These are phyloP conservation scores for Clitoria ternatea DNA, from an alignment of 306 rosid species.

Conservation along the genomic window DNA sequence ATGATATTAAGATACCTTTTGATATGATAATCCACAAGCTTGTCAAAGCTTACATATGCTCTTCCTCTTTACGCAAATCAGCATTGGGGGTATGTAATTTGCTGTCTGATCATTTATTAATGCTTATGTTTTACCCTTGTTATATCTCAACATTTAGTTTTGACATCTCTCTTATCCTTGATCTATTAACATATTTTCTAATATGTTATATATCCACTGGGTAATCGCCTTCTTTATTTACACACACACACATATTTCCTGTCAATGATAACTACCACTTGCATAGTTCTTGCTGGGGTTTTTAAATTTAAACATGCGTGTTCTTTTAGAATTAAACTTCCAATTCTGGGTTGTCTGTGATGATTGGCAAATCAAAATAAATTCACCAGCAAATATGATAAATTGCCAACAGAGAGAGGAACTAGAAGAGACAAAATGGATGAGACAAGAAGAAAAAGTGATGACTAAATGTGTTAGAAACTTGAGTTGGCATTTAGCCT, in stretches of 20 bases:
- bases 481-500: not conserved
- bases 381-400: not conserved
- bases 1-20: slow-evolving; percentile 52
- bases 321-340: not conserved
- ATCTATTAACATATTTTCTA: slow-evolving; percentile 2
- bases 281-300: not conserved
- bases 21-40: slow-evolving; percentile 73
- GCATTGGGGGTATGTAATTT: slow-evolving; percentile 59
- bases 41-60: slow-evolving; percentile 60
- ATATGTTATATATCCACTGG: not conserved
- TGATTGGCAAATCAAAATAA: not conserved
- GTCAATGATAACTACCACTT: not conserved
- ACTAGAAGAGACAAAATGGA: not conserved
- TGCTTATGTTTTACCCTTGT: not conserved
- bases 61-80: slow-evolving; percentile 69
- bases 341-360: not conserved
- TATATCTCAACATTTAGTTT: not conserved
- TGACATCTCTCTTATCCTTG: not conserved
- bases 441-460: not conserved
- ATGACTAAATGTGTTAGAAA: not conserved
- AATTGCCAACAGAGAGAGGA: not conserved
- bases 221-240: not conserved
- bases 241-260: not conserved
- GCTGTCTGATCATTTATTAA: not conserved
- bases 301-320: not conserved